Evolutionary conservation across 345 rosid species (phyloP).

Genomic region (Erodium maritimum): DNA sequence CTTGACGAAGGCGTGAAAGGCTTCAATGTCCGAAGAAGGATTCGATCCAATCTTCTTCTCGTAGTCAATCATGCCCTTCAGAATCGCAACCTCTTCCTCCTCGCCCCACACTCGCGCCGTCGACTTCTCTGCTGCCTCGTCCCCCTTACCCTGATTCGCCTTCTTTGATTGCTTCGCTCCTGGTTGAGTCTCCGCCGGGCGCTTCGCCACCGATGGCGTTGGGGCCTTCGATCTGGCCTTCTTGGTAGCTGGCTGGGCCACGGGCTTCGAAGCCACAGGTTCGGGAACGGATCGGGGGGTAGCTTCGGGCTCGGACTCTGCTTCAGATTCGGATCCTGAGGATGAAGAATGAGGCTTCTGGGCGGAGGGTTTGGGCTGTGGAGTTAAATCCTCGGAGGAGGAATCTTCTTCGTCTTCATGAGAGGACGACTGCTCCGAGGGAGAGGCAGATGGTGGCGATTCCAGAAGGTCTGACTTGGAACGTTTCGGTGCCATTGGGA

Average conservation of each 20-base stretch:
- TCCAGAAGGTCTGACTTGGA: too few species aligned
- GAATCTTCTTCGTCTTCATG: neutral
- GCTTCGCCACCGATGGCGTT: neutral
- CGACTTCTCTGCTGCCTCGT: conserved; percentile 2
- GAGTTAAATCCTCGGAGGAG: neutral
- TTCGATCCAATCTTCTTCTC: conserved; percentile 4
- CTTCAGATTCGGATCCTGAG: conserved; percentile 5
- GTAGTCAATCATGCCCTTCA: conserved; percentile 22
- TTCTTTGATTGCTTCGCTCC: neutral
- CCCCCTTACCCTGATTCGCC: neutral
- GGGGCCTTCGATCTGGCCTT: neutral
- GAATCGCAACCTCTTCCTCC: conserved; percentile 18
- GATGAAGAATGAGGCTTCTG: neutral
- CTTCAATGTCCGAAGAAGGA: conserved; percentile 6
- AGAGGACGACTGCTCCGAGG: too few species aligned
- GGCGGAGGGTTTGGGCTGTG: neutral
- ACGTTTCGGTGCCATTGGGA: too few species aligned
- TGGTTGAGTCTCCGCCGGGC: neutral
- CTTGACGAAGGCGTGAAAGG: conserved; percentile 15
- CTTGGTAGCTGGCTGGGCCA: conserved; percentile 4
- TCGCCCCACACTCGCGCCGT: conserved; percentile 18
- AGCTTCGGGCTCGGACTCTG: conserved; percentile 7
- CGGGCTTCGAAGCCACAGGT: neutral
- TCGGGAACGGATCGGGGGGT: neutral
- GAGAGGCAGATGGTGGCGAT: too few species aligned